phyloP scores from a whole-genome alignment of 768 basidiomycete species.

The Ramaria sp. region DNA sequence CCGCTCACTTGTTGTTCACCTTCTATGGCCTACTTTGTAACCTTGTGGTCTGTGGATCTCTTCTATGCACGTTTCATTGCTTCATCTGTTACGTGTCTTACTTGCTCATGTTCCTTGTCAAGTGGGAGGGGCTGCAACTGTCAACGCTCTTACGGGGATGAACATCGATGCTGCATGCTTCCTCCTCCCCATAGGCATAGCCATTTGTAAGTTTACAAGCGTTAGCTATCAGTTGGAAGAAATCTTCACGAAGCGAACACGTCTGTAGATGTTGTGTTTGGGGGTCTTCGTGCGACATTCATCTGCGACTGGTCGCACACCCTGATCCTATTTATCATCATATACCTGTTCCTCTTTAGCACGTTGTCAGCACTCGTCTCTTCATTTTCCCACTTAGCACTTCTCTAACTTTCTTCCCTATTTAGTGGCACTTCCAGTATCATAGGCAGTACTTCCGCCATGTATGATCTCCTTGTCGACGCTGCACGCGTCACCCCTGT shows the following conservation, averaged over 20 bases:
- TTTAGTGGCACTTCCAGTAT: slow-evolving; percentile 26
- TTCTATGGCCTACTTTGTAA: slow-evolving; percentile 43
- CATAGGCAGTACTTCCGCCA: slow-evolving; percentile 26
- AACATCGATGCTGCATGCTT: slow-evolving; percentile 33
- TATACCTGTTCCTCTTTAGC: slow-evolving; percentile 19
- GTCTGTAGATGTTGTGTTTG: slow-evolving; percentile 24
- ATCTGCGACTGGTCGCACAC: slow-evolving; percentile 35
- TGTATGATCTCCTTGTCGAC: slow-evolving; percentile 37
- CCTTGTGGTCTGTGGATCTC: slow-evolving; percentile 38
- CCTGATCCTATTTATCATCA: slow-evolving; percentile 31
- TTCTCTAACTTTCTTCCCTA: slow-evolving; percentile 10
- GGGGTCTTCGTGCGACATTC: slow-evolving; percentile 32
- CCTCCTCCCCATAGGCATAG: slow-evolving; percentile 33
- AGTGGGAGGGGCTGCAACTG: slow-evolving; percentile 36
- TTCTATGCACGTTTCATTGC: slow-evolving; percentile 26
- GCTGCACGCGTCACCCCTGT: slow-evolving; percentile 38
- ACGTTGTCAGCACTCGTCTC: slow-evolving; percentile 8
- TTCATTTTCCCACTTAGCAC: slow-evolving; percentile 11
- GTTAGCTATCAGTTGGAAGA: neutral
- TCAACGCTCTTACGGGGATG: slow-evolving; percentile 36
- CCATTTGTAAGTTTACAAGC: slow-evolving; percentile 20
- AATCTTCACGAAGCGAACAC: slow-evolving; percentile 9
- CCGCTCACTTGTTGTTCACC: slow-evolving; percentile 36
- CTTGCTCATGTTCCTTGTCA: neutral
- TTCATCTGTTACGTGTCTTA: neutral